These are phyloP conservation scores for Daedaleopsis nitida DNA, from an alignment of 768 basidiomycete genomes.

Conservation along the genomic window DNA sequence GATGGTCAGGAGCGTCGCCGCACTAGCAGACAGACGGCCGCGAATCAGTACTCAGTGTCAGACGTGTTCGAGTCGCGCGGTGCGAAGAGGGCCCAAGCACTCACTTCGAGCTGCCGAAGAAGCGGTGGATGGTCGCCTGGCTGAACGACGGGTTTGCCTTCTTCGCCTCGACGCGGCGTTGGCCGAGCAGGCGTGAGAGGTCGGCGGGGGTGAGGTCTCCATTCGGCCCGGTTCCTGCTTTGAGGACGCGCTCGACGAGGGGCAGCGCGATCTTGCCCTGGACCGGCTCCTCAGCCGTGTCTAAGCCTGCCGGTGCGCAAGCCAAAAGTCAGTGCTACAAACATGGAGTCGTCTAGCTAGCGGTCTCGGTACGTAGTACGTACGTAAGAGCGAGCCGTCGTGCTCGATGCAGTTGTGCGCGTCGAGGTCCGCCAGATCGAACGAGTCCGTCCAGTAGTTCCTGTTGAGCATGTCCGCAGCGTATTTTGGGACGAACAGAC, in stretches of 20 bases:
- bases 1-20: conserved; percentile 62
- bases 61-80: too few relatives aligned
- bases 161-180: conserved; percentile 63
- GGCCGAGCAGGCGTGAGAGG: conserved; percentile 55
- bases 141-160: conserved; percentile 59
- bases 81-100: conserved; percentile 29
- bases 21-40: conserved; percentile 37
- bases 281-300: conserved; percentile 46
- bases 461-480: conserved; percentile 61
- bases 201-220: conserved; percentile 54
- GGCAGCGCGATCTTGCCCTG: conserved; percentile 53
- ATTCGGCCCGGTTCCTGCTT: conserved; percentile 56
- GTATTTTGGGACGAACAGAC: conserved; percentile 63
- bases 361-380: conserved; percentile 23
- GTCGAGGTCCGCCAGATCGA: conserved; percentile 68
- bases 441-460: conserved; percentile 55
- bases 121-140: conserved; percentile 51
- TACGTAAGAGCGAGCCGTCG: conserved; percentile 63
- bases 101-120: conserved; percentile 71
- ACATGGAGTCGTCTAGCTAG: background rate
- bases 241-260: conserved; percentile 58
- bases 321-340: background rate
- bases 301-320: conserved; percentile 57
- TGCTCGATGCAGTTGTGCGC: conserved; percentile 79
- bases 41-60: background rate